A percentile compares a stretch with the other conserved stretches of the same genome.
phyloP scores from a whole-genome alignment of 108 stramenopile species.

The Cyclotella kingstonii region DNA sequence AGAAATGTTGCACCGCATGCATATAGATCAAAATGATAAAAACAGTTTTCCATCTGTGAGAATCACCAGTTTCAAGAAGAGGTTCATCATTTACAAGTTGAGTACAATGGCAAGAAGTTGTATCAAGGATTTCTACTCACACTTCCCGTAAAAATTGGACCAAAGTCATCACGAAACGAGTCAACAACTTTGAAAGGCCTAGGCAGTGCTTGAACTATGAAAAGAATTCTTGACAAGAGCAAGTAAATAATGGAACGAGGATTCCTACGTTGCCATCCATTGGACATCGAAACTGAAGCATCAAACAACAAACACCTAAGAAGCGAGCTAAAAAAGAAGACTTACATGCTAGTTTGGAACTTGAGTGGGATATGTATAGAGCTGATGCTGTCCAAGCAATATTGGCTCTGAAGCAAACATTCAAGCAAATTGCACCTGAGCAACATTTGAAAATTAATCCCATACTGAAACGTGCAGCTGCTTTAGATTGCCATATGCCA shows the following conservation, averaged over 20 bases:
- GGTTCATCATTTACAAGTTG: neutral
- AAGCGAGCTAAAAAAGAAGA: neutral
- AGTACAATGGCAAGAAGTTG: neutral
- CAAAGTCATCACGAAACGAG: neutral
- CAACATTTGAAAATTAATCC: constrained; percentile 13
- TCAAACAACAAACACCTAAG: neutral
- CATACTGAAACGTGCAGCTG: neutral
- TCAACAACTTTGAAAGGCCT: neutral
- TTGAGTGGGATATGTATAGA: neutral
- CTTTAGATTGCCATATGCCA: neutral
- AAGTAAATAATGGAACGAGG: neutral
- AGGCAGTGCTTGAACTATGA: neutral
- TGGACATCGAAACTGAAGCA: neutral
- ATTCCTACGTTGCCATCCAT: neutral
- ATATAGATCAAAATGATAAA: neutral
- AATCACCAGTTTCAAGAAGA: constrained; percentile 3
- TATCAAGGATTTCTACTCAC: neutral
- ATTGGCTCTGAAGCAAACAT: constrained; percentile 8
- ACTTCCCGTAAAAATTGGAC: neutral
- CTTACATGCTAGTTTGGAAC: neutral
- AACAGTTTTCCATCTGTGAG: constrained; percentile 1
- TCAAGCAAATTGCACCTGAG: constrained; percentile 1
- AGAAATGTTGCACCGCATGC: neutral
- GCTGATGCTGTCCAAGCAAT: neutral
- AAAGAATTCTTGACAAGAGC: neutral